Conservation (phyloP, 345 rosid species). For the Melaleuca quinquenervia region DNA sequence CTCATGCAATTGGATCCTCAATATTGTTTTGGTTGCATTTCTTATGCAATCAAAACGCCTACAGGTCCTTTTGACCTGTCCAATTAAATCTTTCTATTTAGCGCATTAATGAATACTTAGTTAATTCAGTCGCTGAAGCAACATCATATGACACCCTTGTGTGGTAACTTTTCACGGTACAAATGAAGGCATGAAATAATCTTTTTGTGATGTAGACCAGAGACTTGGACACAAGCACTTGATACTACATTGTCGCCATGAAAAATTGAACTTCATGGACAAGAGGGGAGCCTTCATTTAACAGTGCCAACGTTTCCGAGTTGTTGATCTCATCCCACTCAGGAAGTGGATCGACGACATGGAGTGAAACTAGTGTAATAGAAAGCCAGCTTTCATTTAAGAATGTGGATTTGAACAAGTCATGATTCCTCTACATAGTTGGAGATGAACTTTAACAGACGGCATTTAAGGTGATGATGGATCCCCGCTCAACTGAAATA, state of each 20-base stretch:
- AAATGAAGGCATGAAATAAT: neutral
- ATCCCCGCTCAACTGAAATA: neutral
- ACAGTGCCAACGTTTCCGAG: neutral
- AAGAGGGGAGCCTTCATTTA: neutral
- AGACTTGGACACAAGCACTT: neutral
- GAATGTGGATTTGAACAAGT: too few species aligned
- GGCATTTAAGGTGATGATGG: too few species aligned
- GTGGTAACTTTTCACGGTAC: too few species aligned
- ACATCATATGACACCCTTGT: neutral
- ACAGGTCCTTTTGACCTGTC: neutral
- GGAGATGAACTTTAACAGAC: neutral
- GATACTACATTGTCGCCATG: neutral
- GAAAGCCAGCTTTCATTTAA: too few species aligned
- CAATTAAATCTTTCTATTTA: neutral
- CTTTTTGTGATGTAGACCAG: neutral
- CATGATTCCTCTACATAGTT: too few species aligned
- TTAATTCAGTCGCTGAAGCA: neutral
- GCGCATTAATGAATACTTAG: neutral
- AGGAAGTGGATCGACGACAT: neutral
- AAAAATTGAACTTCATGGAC: neutral
- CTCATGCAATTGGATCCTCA: neutral
- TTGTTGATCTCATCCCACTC: neutral
- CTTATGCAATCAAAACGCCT: neutral
- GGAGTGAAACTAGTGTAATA: too few species aligned
- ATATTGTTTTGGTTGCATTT: neutral